These are phyloP conservation scores for Phialophora expanda DNA, from an alignment of 2,329 filamentous ascomycete genomes.

Conservation along the genomic window DNA sequence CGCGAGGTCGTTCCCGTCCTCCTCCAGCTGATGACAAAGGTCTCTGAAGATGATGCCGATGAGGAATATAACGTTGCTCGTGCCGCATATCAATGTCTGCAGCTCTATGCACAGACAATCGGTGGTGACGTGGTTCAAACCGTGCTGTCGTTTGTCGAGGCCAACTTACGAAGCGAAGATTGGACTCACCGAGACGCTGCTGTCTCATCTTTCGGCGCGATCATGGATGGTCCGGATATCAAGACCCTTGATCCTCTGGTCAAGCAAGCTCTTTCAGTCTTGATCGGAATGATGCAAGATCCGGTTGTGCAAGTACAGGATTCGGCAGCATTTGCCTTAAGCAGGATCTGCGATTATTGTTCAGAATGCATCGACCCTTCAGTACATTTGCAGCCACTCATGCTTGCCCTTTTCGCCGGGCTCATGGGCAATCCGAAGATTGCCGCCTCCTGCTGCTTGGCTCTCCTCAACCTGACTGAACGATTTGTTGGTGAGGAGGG, in stretches of 20 bases:
- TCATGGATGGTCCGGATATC: slow-evolving; percentile 97
- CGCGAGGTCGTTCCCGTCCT: slow-evolving; percentile 93
- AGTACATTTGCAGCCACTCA: slow-evolving; percentile 80
- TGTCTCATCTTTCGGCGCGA: slow-evolving; percentile 95
- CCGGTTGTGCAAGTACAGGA: slow-evolving; percentile 88
- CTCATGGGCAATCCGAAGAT: slow-evolving; percentile 93
- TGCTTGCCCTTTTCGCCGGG: slow-evolving; percentile 86
- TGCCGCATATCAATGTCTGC: slow-evolving; percentile 93
- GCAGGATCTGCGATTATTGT: slow-evolving; percentile 92
- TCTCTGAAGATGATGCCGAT: slow-evolving; percentile 94
- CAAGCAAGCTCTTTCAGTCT: slow-evolving; percentile 88
- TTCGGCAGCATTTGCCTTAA: slow-evolving; percentile 93
- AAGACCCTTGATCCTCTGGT: slow-evolving; percentile 90
- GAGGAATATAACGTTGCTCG: slow-evolving; percentile 97
- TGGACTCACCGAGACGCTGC: slow-evolving; percentile 96
- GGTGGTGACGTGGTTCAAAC: slow-evolving; percentile 81
- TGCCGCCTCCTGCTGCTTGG: slow-evolving; percentile 98
- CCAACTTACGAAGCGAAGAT: slow-evolving; percentile 84
- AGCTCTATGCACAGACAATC: slow-evolving; percentile 93
- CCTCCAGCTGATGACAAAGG: slow-evolving; percentile 85
- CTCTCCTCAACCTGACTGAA: slow-evolving; percentile 96
- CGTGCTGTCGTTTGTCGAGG: slow-evolving; percentile 89
- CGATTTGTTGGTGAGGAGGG: slow-evolving; percentile 88
- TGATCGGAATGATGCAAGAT: slow-evolving; percentile 93
- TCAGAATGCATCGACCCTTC: slow-evolving; percentile 87